Percentiles rank a stretch among this genome's conserved stretches.
These are phyloP conservation scores for Phaseolus coccineus DNA, from an alignment of 331 rosid genomes.

Conservation along the genomic window DNA sequence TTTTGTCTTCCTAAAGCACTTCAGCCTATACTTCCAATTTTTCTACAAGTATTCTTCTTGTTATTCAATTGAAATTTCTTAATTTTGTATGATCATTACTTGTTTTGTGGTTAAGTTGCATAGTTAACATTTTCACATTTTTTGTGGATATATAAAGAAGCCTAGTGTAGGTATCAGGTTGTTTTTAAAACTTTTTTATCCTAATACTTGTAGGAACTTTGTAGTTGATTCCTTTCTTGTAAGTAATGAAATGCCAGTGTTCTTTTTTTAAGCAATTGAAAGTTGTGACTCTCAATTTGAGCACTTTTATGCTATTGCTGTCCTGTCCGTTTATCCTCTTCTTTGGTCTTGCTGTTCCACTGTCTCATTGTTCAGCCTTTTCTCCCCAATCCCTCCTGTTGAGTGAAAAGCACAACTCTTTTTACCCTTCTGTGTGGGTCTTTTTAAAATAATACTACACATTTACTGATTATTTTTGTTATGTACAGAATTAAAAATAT, in stretches of 20 bases:
- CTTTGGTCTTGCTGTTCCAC: constrained; percentile 17
- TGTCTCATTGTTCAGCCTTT: neutral
- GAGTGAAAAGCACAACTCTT: neutral
- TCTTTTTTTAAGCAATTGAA: neutral
- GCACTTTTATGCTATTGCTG: neutral
- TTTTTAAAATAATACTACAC: constrained; percentile 8
- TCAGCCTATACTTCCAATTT: constrained; percentile 94
- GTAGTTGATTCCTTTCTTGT: constrained; percentile 7
- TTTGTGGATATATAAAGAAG: neutral
- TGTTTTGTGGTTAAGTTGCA: constrained; percentile 23
- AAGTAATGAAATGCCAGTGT: constrained; percentile 4
- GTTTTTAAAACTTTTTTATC: neutral
- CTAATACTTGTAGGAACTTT: neutral
- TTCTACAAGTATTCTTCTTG: constrained; percentile 76
- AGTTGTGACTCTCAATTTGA: neutral
- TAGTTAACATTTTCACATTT: neutral
- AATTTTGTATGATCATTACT: neutral
- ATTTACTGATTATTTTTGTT: neutral
- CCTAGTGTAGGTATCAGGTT: neutral
- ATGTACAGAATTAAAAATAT: neutral
- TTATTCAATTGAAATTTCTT: constrained; percentile 25
- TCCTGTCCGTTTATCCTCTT: neutral
- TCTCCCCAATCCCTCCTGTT: neutral
- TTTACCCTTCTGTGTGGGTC: neutral
- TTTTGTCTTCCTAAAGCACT: constrained; percentile 96